Conservation (phyloP, 805 yeast species). For the Middelhovenomyces tepae region DNA sequence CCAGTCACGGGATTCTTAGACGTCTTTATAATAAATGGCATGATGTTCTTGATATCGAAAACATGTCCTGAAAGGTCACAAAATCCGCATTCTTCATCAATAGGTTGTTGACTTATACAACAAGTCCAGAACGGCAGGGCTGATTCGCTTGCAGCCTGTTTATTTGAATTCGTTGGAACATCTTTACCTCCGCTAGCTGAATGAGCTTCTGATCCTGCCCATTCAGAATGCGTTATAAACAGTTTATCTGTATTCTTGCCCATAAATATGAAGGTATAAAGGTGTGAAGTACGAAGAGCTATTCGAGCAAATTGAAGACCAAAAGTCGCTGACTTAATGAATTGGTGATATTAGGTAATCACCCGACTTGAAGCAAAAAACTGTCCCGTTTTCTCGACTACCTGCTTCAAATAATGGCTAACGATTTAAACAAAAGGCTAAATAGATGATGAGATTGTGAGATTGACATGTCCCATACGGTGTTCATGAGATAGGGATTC, state of each 20-base stretch:
- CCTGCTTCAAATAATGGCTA: no score
- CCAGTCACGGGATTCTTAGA: conserved; percentile 25
- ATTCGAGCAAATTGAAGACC: no score
- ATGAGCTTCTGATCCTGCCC: conserved; percentile 22
- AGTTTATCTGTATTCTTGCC: conserved; percentile 31
- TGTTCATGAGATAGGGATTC: no score
- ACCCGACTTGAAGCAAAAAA: no score
- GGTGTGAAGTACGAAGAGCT: no score
- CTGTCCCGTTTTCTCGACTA: no score
- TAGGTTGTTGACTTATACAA: conserved; percentile 25
- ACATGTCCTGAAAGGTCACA: conserved; percentile 25
- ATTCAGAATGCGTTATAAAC: conserved; percentile 29
- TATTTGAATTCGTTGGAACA: conserved; percentile 4
- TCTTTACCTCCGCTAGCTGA: conserved; percentile 22
- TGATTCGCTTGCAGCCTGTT: conserved; percentile 6
- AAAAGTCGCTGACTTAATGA: no score
- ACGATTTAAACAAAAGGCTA: no score
- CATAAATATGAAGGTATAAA: no score
- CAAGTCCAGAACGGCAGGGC: conserved; percentile 27
- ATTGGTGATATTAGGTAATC: no score
- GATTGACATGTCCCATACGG: no score
- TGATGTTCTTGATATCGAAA: conserved; percentile 24
- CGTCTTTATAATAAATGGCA: conserved; percentile 21
- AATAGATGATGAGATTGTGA: no score
- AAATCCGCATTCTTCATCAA: conserved; percentile 20